Evolutionary conservation across 164 flowering plant species (phyloP), one percentile per base, ranked within the genome.

Genomic region (Cinnamomum chago): DNA sequence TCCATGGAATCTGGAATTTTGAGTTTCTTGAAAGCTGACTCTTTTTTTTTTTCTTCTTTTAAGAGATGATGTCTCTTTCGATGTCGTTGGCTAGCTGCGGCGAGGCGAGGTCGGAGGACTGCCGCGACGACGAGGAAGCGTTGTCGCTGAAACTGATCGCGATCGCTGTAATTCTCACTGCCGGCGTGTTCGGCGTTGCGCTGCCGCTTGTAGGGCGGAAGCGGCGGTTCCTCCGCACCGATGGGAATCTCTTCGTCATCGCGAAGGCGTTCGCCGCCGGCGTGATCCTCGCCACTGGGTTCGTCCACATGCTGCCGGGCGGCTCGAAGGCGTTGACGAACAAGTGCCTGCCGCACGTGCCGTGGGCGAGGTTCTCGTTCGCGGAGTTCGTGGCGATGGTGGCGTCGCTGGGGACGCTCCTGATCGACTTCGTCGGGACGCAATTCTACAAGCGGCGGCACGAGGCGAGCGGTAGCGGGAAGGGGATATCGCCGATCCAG

Each of bases 181-280:
- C 95, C 7, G 98, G 99, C 2, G 79, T 85, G 0, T 73, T 69
- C 51, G 99, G 99, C 2, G 80, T 95, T 10, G 84, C 94, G 18
- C 80, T 90, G 5, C 99, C 99, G 1, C 86, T 95, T 3, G 52
- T 89, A 15, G 99, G 99, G 7, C 89, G 79, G 79, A 84, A 87
- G 55, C 82, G 89, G 25, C 77, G 84, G 3, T 85, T 90, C 73
- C 84, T 95, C 23, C 76, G 83, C 18, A 83, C 96, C 1, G 95
- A 95, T 52, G 82, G 98, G 18, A 89, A 87, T 73, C 77, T 89
- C 50, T 92, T 95, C 74, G 84, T 89, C 12, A 89, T 88, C 0
- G 92, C 95, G 17, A 95, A 93, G 74, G 98, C 99, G 47, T 95
- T 95, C 52, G 99, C 98, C 0, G 99, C 98, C 3, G 99, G 99